These are phyloP conservation scores for Setaria viridis DNA, from an alignment of 202 grass and related monocot genomes.

Conservation along the genomic window DNA sequence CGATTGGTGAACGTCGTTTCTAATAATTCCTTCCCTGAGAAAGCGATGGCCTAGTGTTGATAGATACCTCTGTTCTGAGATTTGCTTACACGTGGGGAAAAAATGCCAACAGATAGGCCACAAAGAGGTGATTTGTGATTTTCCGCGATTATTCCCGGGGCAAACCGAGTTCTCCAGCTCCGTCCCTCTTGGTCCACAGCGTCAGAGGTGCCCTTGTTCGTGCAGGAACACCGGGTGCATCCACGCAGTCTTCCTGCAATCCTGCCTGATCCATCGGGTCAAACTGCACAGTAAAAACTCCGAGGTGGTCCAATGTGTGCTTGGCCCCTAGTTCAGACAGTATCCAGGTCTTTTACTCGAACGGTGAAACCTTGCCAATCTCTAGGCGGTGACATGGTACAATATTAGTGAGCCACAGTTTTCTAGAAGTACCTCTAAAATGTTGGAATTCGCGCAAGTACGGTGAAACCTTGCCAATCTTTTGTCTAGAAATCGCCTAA, in stretches of 20 bases:
- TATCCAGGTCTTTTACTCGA: not conserved
- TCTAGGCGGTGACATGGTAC: not conserved
- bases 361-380: not conserved
- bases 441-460: no score
- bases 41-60: conserved; percentile 10
- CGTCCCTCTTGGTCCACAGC: not conserved
- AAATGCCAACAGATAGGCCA: not conserved
- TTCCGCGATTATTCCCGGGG: not conserved
- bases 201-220: not conserved
- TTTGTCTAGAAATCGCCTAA: not conserved
- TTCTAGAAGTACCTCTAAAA: not conserved
- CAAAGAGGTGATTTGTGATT: not conserved
- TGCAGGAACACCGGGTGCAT: conserved; percentile 22
- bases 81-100: conserved; percentile 6
- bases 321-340: conserved; percentile 3
- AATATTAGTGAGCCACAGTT: not conserved
- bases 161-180: conserved; percentile 3
- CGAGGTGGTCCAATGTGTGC: not conserved
- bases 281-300: conserved; percentile 12
- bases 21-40: not conserved
- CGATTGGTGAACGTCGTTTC: not conserved
- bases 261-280: not conserved
- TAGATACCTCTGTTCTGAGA: not conserved
- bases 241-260: not conserved
- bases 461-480: not conserved